Evolutionary conservation across 208 protist species (phyloP).

Genomic region (Herpetomonas samuelpessoai): DNA sequence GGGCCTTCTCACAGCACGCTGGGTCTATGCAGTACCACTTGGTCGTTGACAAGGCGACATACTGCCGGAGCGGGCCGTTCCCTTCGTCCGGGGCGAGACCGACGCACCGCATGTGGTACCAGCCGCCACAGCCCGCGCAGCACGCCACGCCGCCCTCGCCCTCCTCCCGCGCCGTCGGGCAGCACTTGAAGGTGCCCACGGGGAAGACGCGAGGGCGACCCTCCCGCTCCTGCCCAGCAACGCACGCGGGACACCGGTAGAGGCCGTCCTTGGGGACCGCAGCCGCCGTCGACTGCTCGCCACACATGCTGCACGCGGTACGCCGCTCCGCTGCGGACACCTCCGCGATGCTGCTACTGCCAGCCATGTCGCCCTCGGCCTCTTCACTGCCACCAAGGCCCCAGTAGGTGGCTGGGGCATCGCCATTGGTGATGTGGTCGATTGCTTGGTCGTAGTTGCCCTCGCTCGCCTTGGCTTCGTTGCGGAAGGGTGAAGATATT

Average conservation of each 20-base stretch:
- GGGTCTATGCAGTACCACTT: slow-evolving; percentile 83
- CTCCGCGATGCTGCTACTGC: slow-evolving; percentile 1
- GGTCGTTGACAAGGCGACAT: slow-evolving; percentile 71
- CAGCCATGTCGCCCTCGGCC: neutral
- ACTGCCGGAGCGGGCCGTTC: slow-evolving; percentile 34
- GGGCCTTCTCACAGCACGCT: slow-evolving; percentile 59
- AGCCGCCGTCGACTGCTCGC: slow-evolving; percentile 23
- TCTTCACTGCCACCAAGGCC: neutral
- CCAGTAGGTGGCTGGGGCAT: neutral
- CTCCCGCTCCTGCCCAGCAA: slow-evolving; percentile 15
- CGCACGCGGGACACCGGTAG: slow-evolving; percentile 62
- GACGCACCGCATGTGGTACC: slow-evolving; percentile 80
- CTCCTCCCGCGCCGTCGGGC: slow-evolving; percentile 64
- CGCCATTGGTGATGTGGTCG: slow-evolving; percentile 29
- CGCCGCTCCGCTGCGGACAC: neutral
- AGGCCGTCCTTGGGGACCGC: slow-evolving; percentile 53
- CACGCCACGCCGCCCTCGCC: slow-evolving; percentile 63
- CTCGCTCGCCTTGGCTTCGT: slow-evolving; percentile 40
- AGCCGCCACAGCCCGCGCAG: slow-evolving; percentile 58
- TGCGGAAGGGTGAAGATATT: slow-evolving; percentile 71
- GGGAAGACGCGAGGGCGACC: slow-evolving; percentile 32
- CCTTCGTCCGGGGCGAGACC: slow-evolving; percentile 32
- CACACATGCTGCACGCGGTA: slow-evolving; percentile 47
- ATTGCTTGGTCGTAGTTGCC: slow-evolving; percentile 55
- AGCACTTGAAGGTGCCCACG: slow-evolving; percentile 80